Evolutionary conservation across 163 green algal genomes (phyloP).

Genomic region (Chloromonas sp.): DNA sequence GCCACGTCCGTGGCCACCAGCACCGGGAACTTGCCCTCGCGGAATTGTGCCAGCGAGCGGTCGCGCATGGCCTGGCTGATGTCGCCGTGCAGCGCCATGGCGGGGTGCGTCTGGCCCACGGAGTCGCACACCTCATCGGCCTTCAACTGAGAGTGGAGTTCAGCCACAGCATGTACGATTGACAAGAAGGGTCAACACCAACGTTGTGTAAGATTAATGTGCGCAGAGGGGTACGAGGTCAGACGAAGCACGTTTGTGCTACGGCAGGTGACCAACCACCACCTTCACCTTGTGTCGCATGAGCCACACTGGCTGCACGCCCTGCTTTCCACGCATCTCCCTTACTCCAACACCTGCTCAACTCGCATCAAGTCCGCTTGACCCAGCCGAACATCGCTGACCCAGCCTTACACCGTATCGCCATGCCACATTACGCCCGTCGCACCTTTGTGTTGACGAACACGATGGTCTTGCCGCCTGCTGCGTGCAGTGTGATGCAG

Average conservation of each 20-base stretch:
- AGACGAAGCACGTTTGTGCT: neutral
- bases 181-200: neutral
- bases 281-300: neutral
- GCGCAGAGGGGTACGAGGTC: neutral
- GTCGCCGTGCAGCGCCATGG: constrained; percentile 93
- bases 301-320: too few relatives aligned
- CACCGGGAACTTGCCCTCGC: constrained; percentile 16
- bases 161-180: too few relatives aligned
- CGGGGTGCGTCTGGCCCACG: constrained; percentile 58
- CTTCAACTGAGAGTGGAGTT: neutral
- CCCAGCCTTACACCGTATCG: neutral
- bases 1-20: constrained; percentile 36
- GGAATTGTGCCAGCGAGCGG: constrained; percentile 24
- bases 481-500: constrained; percentile 14
- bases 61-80: constrained; percentile 85
- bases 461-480: constrained; percentile 84
- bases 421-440: neutral
- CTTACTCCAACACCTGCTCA: neutral
- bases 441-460: constrained; percentile 93
- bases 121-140: constrained; percentile 79
- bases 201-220: neutral
- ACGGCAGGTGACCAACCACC: neutral
- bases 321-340: too few relatives aligned
- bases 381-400: neutral
- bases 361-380: neutral